Base-by-base conservation (phyloP, 805 yeast genomes). In the Wickerhamomyces subpelliculosus region DNA sequence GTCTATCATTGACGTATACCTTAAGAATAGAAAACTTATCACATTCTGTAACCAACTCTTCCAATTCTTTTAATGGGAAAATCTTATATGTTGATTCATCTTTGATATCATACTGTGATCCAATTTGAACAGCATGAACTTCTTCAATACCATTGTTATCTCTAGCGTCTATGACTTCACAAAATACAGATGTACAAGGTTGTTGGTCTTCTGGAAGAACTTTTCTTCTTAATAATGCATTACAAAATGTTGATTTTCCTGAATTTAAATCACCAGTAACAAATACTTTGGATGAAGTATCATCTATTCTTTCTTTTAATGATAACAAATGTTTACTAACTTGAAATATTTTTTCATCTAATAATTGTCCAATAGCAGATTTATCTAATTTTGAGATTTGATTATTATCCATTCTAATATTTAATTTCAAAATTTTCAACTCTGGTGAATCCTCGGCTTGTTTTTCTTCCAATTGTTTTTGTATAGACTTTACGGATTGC, bases 191-290 rank as follows among this genome's bases (percentile, higher is more conserved):
- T 0, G 99, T 93, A 52, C 97, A 88, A 3, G 99, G 99, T 56
- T 93, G 95, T 54, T 93, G 98, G 60, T 93, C 99, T 53, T 84
- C 95, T 0, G 99, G 98, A 34, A 93, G 62, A 3, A 93, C 61
- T 35, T 77, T 74, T 36, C 93, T 72, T 47, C 89, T 70, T 42
- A 93, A 63, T 29, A 93, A 65, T 1, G 96, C 90, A 55, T 93
- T 93, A 61, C 98, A 93, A 51, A 93, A 87, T 2, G 96, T 84
- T 1, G 97, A 87, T 55, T 93, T 93, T 4, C 99, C 99, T 0
- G 98, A 84, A 56, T 93, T 93, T 47, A 93, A 72, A 58, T 93
- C 99, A 36, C 99, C 99, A 3, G 98, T 94, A 27, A 93, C 89
- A 44, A 93, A 79, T 1, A 93, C 97, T 51, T 90, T 90, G 3